Percentiles rank a stretch among this genome's conserved stretches.
These are phyloP conservation scores for Lyophyllum shimeji DNA, from an alignment of 768 basidiomycete species.

Conservation along the genomic window DNA sequence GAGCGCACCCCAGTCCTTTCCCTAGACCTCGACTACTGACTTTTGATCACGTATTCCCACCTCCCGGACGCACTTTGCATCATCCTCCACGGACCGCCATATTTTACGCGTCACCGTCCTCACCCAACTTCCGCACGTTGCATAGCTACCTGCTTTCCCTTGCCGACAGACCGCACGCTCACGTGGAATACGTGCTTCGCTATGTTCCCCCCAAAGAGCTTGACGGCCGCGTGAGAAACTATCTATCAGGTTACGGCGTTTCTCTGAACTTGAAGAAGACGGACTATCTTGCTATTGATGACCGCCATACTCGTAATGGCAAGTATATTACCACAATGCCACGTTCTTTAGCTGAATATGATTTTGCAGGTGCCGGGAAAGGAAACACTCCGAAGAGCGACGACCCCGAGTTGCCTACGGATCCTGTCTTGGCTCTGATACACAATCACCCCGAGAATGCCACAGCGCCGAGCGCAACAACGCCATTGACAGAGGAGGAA, in stretches of 20 bases:
- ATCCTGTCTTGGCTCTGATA: constrained; percentile 40
- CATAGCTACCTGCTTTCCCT: constrained; percentile 62
- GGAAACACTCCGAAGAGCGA: constrained; percentile 14
- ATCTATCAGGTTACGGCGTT: constrained; percentile 89
- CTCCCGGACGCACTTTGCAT: constrained; percentile 41
- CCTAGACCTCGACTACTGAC: constrained; percentile 53
- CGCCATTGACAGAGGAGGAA: constrained; percentile 52
- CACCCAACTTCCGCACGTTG: constrained; percentile 67
- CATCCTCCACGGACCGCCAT: constrained; percentile 65
- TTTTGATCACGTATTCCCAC: constrained; percentile 76
- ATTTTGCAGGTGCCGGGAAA: constrained; percentile 7
- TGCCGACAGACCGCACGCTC: constrained; percentile 40
- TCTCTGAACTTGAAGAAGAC: constrained; percentile 93
- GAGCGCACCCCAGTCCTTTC: constrained; percentile 23
- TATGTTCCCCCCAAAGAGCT: constrained; percentile 46
- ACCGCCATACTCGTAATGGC: constrained; percentile 48
- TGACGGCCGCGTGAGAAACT: constrained; percentile 30
- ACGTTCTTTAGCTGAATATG: background rate
- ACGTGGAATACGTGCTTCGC: constrained; percentile 77
- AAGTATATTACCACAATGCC: constrained; percentile 1
- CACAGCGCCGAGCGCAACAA: constrained; percentile 36
- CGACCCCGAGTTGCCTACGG: constrained; percentile 27
- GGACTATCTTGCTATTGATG: constrained; percentile 94
- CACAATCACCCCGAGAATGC: constrained; percentile 37
- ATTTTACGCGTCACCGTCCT: constrained; percentile 70